Conservation (phyloP, 148 eudicot genomes). For the Polygonum aviculare region DNA sequence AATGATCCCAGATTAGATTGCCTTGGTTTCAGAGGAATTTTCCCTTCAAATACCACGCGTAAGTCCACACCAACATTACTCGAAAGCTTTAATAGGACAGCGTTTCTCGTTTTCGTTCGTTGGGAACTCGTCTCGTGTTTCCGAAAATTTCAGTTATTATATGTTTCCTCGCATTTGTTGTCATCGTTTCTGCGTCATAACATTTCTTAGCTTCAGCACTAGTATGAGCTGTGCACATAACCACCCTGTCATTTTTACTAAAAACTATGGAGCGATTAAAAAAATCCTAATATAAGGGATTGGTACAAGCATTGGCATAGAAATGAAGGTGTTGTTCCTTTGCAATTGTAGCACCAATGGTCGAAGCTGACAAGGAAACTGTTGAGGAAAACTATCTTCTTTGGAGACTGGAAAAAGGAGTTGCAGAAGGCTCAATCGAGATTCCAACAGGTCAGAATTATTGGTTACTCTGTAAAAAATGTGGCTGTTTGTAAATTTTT, state of each 20-base stretch:
- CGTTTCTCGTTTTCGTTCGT: too few relatives aligned
- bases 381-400: slow-evolving; percentile 66
- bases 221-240: not conserved
- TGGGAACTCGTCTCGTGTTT: too few relatives aligned
- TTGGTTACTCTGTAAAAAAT: not conserved
- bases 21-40: slow-evolving; percentile 55
- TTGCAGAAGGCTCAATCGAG: slow-evolving; percentile 92
- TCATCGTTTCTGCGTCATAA: not conserved
- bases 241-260: not conserved
- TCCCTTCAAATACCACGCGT: slow-evolving; percentile 68
- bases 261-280: too few relatives aligned
- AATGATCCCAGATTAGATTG: slow-evolving; percentile 67
- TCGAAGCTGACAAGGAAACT: slow-evolving; percentile 85
- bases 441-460: slow-evolving; percentile 67
- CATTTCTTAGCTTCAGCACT: not conserved
- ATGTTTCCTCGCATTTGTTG: too few relatives aligned
- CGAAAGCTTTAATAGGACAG: too few relatives aligned
- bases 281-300: too few relatives aligned
- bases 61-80: slow-evolving; percentile 14
- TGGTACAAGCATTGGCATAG: not conserved
- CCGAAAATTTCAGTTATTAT: too few relatives aligned
- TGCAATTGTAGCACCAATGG: slow-evolving; percentile 62
- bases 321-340: not conserved
- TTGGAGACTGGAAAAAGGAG: slow-evolving; percentile 91
- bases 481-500: not conserved